Evolutionary conservation across 2,329 filamentous ascomycete genomes (phyloP), one percentile per base, ranked within the genome.

Genomic region (Stagonosporopsis chrysanthemi): DNA sequence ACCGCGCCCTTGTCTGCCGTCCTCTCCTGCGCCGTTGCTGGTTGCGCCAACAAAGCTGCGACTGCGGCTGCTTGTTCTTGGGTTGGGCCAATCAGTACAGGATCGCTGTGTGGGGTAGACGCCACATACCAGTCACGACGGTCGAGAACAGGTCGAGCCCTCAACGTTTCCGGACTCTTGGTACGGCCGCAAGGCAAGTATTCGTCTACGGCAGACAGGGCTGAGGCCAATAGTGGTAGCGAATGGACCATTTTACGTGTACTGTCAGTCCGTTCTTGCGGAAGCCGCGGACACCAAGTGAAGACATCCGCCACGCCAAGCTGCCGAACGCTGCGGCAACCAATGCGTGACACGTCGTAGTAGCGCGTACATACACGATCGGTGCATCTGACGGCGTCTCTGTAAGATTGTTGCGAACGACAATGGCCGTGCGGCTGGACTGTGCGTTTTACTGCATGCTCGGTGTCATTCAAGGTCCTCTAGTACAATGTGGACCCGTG

Each of bases 1-100:
- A 43, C 36, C 24, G 52, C 56, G 52, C 56, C 59, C 56, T 55
- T 55, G 56, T 46, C 51, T 45, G 22, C 39, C 46, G 50, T 60
- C 49, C 57, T 52, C 43, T 45, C 33, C 36, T 39, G 47, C 43
- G 42, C 40, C 52, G 49, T 38, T 53, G 36, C 36, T 39, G 36
- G 36, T 39, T 39, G 43, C 47, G 48, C 54, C 43, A 43, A 57
- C 54, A 52, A 57, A 57, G 54, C 38, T 52, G 54, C 43, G 48
- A 43, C 48, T 57, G 53, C 41, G 46, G 53, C 41, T 51, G 53
- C 41, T 51, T 45, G 44, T 40, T 33, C 52, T 44, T 1, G 33
- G 26, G 15, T 14, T 14, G 42, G n/a, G 42, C 50, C 50, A 53
- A 53, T 53, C 35, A 41, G 29, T 39, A 28, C 38, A 29, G 33